Conservation (phyloP, 441 rosid species). For the Melastoma candidum region DNA sequence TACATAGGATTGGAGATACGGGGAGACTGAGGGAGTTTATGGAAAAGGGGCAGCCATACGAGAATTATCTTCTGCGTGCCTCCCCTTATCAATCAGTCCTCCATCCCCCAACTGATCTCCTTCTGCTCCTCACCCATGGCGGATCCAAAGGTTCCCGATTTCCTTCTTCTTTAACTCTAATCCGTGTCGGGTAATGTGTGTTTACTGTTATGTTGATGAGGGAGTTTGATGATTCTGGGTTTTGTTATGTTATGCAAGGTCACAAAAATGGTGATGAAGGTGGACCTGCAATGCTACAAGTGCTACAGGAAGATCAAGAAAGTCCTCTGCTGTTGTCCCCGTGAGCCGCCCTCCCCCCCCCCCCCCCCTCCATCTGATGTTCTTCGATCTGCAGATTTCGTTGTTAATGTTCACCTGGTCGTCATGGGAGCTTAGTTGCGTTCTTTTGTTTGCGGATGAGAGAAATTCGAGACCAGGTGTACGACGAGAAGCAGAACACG, state of each 20-base stretch:
- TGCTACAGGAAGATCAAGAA: slow-evolving; percentile 17
- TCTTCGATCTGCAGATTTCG: too few species aligned
- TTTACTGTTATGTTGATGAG: too few species aligned
- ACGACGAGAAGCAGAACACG: slow-evolving; percentile 9
- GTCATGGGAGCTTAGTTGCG: not conserved
- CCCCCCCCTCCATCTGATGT: not conserved
- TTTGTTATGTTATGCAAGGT: slow-evolving; percentile 4
- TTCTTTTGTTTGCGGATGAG: not conserved
- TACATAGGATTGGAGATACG: too few species aligned
- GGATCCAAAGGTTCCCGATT: too few species aligned
- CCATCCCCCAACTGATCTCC: too few species aligned
- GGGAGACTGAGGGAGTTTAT: too few species aligned
- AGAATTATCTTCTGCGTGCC: too few species aligned
- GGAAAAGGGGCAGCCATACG: too few species aligned
- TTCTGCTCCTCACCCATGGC: too few species aligned
- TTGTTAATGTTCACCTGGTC: not conserved
- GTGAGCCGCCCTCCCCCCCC: not conserved
- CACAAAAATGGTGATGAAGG: slow-evolving; percentile 12
- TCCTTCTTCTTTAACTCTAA: too few species aligned
- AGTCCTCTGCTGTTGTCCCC: slow-evolving; percentile 7
- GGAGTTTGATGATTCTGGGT: too few species aligned
- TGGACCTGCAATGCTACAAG: slow-evolving; percentile 12
- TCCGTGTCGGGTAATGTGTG: slow-evolving; percentile 2
- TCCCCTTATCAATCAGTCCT: too few species aligned
- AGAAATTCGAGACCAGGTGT: slow-evolving; percentile 14